Conservation (phyloP, 352 stramenopile genomes). For the Pythium plurisporium region DNA sequence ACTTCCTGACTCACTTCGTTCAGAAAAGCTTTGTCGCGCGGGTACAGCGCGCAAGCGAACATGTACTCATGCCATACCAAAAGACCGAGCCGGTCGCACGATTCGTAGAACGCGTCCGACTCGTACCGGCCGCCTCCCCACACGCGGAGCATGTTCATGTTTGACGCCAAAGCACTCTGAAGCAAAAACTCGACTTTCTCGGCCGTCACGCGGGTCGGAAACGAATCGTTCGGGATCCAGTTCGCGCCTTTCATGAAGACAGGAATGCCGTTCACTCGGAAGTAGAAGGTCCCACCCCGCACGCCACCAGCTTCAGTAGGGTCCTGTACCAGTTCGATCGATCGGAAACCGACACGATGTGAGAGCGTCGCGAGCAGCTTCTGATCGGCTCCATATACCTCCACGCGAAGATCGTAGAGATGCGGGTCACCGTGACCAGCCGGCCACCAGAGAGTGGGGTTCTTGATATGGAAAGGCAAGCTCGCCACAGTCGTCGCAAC, state of each 20-base stretch:
- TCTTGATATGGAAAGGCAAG: slow-evolving; percentile 7
- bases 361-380: slow-evolving; percentile 2
- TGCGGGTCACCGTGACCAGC: slow-evolving; percentile 52
- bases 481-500: neutral
- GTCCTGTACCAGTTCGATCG: slow-evolving; percentile 55
- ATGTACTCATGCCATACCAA: slow-evolving; percentile 90
- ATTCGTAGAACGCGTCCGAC: slow-evolving; percentile 72
- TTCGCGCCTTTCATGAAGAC: slow-evolving; percentile 79
- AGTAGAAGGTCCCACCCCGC: slow-evolving; percentile 64
- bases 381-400: slow-evolving; percentile 6
- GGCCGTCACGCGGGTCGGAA: slow-evolving; percentile 47
- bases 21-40: slow-evolving; percentile 61
- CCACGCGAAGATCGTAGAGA: slow-evolving; percentile 54
- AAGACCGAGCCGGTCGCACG: slow-evolving; percentile 79
- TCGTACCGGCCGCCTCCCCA: slow-evolving; percentile 89
- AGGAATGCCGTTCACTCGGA: slow-evolving; percentile 59
- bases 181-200: slow-evolving; percentile 46
- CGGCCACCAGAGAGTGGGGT: slow-evolving; percentile 73
- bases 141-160: slow-evolving; percentile 89
- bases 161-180: slow-evolving; percentile 44
- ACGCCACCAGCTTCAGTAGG: slow-evolving; percentile 39
- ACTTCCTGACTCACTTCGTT: slow-evolving; percentile 55
- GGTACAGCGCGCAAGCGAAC: slow-evolving; percentile 88
- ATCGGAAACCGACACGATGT: slow-evolving; percentile 55
- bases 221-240: slow-evolving; percentile 76